phyloP scores from a whole-genome alignment of 768 basidiomycete genomes.

The Porphyrellus cyaneotinctus region DNA sequence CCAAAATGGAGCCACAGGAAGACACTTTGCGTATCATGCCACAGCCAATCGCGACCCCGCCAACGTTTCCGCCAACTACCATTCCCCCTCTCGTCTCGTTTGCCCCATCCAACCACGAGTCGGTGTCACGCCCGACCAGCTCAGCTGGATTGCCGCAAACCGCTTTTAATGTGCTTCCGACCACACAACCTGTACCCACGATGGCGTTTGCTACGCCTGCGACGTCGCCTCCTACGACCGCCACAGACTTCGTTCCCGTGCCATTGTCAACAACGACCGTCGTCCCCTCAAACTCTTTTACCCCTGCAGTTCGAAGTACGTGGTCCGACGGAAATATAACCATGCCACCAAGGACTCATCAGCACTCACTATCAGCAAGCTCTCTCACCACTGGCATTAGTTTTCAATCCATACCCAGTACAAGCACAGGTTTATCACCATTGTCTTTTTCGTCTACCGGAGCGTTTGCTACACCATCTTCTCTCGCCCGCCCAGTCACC shows the following conservation, averaged over 20 bases:
- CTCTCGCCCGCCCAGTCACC: constrained; percentile 23
- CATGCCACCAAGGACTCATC: constrained; percentile 29
- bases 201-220: constrained; percentile 20
- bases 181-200: constrained; percentile 13
- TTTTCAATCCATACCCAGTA: constrained; percentile 34
- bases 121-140: constrained; percentile 32
- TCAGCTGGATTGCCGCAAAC: constrained; percentile 26
- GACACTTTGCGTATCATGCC: constrained; percentile 32
- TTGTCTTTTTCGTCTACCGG: constrained; percentile 30
- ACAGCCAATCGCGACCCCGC: constrained; percentile 16
- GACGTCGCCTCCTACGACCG: constrained; percentile 16
- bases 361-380: constrained; percentile 29
- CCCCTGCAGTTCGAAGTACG: constrained; percentile 26
- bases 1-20: constrained; percentile 48
- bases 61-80: constrained; percentile 24
- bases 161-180: constrained; percentile 22
- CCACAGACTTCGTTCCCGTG: constrained; percentile 23
- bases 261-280: constrained; percentile 20
- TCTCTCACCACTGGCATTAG: constrained; percentile 23
- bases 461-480: constrained; percentile 27
- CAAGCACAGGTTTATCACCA: constrained; percentile 27
- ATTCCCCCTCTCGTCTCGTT: constrained; percentile 28
- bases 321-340: constrained; percentile 29
- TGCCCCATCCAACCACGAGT: constrained; percentile 23
- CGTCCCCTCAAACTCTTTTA: constrained; percentile 23